Conservation (phyloP, 306 rosid genomes). For the Cajanus cajan region DNA sequence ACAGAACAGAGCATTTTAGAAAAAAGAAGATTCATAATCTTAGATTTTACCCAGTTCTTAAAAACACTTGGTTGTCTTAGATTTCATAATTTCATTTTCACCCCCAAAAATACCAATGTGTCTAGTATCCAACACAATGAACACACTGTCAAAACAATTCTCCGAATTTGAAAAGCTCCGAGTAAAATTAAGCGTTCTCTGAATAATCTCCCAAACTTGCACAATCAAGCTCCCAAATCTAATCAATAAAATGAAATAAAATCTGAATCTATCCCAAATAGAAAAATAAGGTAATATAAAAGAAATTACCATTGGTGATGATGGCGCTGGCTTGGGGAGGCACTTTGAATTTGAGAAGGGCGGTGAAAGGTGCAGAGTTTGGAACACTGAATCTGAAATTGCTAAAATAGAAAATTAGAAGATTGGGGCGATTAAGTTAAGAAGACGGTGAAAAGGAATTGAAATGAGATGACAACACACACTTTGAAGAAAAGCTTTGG, state of each 20-base stretch:
- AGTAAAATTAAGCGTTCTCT: not conserved
- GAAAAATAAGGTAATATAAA: not conserved
- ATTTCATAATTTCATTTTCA: not conserved
- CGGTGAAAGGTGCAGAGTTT: conserved; percentile 90
- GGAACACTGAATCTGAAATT: conserved; percentile 82
- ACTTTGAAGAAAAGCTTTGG: conserved; percentile 51
- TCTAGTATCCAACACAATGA: not conserved
- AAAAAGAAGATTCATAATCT: not conserved
- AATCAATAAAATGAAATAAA: not conserved
- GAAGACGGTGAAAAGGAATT: not conserved
- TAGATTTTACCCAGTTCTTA: not conserved
- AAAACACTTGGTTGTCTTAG: not conserved
- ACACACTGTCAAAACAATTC: not conserved
- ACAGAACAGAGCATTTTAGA: not conserved
- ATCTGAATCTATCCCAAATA: not conserved
- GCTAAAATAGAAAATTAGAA: conserved; percentile 3
- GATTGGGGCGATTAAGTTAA: not conserved
- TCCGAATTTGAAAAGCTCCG: not conserved
- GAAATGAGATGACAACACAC: conserved; percentile 26
- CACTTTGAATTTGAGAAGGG: conserved; percentile 87
- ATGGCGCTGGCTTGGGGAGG: conserved; percentile 97
- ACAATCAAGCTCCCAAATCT: not conserved
- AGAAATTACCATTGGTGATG: conserved; percentile 74
- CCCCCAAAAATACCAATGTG: not conserved
- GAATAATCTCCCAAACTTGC: not conserved